Evolutionary conservation across 441 rosid species (phyloP).

Genomic region (Populus hybrid): DNA sequence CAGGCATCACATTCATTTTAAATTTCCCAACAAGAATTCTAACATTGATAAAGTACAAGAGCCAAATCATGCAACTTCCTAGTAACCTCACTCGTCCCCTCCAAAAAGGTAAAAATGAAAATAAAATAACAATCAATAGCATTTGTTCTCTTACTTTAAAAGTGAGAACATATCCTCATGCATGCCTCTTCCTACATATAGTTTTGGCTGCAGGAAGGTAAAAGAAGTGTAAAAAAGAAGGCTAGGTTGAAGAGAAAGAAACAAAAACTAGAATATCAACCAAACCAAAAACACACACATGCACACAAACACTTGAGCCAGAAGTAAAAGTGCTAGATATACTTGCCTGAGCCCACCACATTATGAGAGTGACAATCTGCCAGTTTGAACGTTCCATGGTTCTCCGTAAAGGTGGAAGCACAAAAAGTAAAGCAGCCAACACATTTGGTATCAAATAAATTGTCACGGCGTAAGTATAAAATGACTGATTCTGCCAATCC

Average conservation of each 20-base stretch:
- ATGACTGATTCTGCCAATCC: conserved; percentile 62
- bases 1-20: conserved; percentile 3
- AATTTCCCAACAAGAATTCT: conserved; percentile 2
- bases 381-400: conserved; percentile 86
- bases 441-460: conserved; percentile 82
- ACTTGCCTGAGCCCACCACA: conserved; percentile 99
- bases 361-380: conserved; percentile 63
- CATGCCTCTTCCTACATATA: conserved; percentile 97
- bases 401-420: conserved; percentile 79
- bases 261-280: background rate
- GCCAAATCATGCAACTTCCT: background rate
- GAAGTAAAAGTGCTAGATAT: conserved; percentile 13
- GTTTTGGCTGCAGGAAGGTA: conserved; percentile 62
- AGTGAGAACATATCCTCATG: conserved; percentile 87
- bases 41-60: background rate
- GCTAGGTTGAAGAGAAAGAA: background rate
- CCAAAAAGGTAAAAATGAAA: conserved; percentile 6
- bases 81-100: background rate
- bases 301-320: background rate
- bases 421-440: conserved; percentile 71
- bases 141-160: conserved; percentile 62
- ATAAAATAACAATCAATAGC: conserved; percentile 11
- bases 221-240: conserved; percentile 1
- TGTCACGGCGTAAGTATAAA: conserved; percentile 77
- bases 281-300: background rate